These are phyloP conservation scores for Claviceps fusiformis DNA, from an alignment of 2,329 filamentous ascomycete species.

Conservation along the genomic window DNA sequence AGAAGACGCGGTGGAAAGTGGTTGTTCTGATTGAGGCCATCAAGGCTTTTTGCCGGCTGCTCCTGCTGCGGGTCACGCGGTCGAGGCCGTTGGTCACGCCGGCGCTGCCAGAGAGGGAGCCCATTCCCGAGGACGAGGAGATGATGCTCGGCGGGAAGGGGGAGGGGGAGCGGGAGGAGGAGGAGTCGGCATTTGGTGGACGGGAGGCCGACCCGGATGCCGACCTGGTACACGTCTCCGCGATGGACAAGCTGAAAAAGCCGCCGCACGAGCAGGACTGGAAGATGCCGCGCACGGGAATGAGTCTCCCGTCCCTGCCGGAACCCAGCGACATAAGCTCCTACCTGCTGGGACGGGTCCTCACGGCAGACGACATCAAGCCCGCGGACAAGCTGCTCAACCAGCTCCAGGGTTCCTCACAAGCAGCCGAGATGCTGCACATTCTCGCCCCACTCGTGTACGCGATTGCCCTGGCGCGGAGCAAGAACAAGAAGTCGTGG, in stretches of 20 bases:
- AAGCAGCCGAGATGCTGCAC: conserved; percentile 79
- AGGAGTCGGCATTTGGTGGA: conserved; percentile 20
- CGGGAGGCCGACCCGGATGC: conserved; percentile 17
- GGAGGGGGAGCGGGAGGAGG: conserved; percentile 9
- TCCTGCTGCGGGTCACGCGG: conserved; percentile 71
- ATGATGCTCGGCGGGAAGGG: conserved; percentile 30
- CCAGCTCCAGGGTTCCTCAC: conserved; percentile 56
- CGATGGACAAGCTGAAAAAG: conserved; percentile 11
- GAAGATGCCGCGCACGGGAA: conserved; percentile 88
- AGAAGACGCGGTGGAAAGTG: conserved; percentile 71
- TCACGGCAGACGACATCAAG: conserved; percentile 95
- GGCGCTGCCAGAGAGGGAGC: conserved; percentile 72
- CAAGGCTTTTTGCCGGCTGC: conserved; percentile 72
- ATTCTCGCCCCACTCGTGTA: conserved; percentile 83
- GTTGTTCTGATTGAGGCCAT: conserved; percentile 73
- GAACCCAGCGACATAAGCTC: conserved; percentile 68
- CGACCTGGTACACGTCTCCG: conserved; percentile 25
- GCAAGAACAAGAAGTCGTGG: conserved; percentile 67
- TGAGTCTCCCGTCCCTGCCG: conserved; percentile 72
- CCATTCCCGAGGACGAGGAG: conserved; percentile 45
- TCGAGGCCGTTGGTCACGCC: conserved; percentile 72
- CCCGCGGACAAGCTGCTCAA: conserved; percentile 79
- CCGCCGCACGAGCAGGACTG: conserved; percentile 47
- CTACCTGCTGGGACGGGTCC: conserved; percentile 78
- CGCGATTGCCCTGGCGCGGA: conserved; percentile 64